Evolutionary conservation across 2,329 filamentous ascomycete species (phyloP), one percentile per base, ranked within the genome.

Genomic region (Aspergillaceae sp.): DNA sequence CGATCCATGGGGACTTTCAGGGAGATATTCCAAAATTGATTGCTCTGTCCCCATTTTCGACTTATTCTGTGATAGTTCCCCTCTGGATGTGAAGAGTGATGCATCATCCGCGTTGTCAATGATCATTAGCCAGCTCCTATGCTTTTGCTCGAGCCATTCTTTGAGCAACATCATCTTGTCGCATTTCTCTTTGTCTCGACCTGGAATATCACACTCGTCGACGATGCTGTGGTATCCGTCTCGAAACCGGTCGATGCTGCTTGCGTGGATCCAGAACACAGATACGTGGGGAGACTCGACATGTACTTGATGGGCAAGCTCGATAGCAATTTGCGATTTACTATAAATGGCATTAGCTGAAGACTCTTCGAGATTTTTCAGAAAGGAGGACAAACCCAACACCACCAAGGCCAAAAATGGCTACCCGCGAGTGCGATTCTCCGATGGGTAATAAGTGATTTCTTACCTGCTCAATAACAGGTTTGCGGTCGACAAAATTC

Each of bases 101-200:
- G 48, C 48, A 40, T 56, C 45, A 9, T 56, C 53, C 10, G 49
- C 52, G 19, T 55, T 55, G 27, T 56, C 54, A 40, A 56, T 45
- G 11, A 56, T 52, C 29, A 56, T 19, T 7, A 52, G 19, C 50
- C 50, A 52, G 7, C 44, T 34, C 29, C 45, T 43, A 41, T 44
- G 46, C 9, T 50, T 35, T 34, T 46, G 44, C 38, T 50, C 50
- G 1, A 52, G 48, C 50, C 50, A 52, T 3, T 50, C 32, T 40
- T 42, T 50, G 11, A 50, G 42, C 2, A 45, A 27, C 5, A 2
- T 9, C 28, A 50, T 40, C 8, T 48, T 50, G 29, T 47, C 28
- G 9, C 32, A 40, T 26, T 48, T 47, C 4, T 43, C 42, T n/a
- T 9, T 11, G 4, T 45, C 34, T n/a, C 19, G n/a, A 11, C 41